These are phyloP conservation scores for Coemansia sp. DNA, from an alignment of 192 early-diverging fungal species.

Conservation along the genomic window DNA sequence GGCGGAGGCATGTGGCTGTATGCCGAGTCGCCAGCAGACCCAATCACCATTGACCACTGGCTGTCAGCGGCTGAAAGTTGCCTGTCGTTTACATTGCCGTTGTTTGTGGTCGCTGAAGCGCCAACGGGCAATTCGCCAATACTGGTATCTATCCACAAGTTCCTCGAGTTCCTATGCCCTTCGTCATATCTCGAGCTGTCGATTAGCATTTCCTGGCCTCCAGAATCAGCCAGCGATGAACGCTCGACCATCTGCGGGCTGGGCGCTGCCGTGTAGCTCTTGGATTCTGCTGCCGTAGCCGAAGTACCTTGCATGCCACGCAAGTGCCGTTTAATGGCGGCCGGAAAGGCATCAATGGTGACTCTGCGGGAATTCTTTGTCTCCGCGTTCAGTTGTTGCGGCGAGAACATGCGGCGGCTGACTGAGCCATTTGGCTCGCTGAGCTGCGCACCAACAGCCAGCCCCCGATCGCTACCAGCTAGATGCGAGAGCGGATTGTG, in stretches of 20 bases:
- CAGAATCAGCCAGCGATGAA: not conserved
- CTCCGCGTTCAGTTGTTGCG: conserved; percentile 2
- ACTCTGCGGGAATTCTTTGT: conserved; percentile 30
- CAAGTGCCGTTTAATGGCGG: conserved; percentile 38
- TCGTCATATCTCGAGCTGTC: conserved; percentile 17
- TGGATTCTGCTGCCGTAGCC: not conserved
- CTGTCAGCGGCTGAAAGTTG: conserved; percentile 6
- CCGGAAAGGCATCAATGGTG: conserved; percentile 50
- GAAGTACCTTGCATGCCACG: conserved; percentile 16
- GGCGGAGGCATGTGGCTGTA: conserved; percentile 3
- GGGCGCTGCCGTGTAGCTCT: conserved; percentile 4
- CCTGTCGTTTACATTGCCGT: not conserved
- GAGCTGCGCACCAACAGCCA: not conserved
- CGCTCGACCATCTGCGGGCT: conserved; percentile 9
- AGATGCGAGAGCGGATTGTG: conserved; percentile 1
- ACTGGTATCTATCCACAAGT: conserved; percentile 38
- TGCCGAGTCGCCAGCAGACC: conserved; percentile 2
- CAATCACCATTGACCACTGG: conserved; percentile 20
- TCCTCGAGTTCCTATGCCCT: conserved; percentile 4
- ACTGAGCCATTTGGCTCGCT: conserved; percentile 2
- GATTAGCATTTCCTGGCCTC: not conserved
- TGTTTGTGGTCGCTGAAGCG: not conserved
- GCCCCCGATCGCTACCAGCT: not conserved
- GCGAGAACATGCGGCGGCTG: conserved; percentile 2
- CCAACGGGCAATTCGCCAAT: not conserved